Evolutionary conservation across 1,284 basidiomycete genomes (phyloP).

Genomic region (Sutorius eximius): DNA sequence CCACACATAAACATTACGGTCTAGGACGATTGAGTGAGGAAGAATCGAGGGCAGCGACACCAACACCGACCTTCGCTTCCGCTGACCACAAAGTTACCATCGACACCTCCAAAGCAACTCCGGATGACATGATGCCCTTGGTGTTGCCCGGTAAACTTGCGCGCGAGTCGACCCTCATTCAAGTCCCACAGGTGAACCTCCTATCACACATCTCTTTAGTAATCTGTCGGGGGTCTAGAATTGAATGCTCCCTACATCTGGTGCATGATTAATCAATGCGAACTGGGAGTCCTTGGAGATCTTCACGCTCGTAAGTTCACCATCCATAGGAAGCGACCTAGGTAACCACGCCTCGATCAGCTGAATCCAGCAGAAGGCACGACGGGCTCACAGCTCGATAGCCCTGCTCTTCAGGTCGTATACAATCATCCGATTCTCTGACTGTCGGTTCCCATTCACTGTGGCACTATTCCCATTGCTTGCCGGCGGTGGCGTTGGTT

Average conservation of each 20-base stretch:
- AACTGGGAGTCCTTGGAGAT: constrained; percentile 86
- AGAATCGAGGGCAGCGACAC: not conserved
- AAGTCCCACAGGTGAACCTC: constrained; percentile 91
- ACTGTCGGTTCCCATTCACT: constrained; percentile 39
- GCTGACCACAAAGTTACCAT: constrained; percentile 87
- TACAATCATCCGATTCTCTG: constrained; percentile 69
- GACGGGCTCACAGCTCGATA: constrained; percentile 55
- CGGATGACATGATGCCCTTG: constrained; percentile 85
- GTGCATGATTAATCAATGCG: constrained; percentile 84
- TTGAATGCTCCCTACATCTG: constrained; percentile 61
- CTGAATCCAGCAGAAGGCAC: constrained; percentile 13
- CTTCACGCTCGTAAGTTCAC: constrained; percentile 86
- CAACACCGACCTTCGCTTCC: constrained; percentile 84
- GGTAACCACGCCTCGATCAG: constrained; percentile 14
- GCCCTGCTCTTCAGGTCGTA: constrained; percentile 71
- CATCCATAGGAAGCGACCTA: constrained; percentile 68
- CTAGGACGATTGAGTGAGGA: constrained; percentile 41
- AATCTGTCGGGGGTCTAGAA: constrained; percentile 2
- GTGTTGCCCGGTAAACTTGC: constrained; percentile 80
- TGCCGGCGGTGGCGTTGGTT: constrained; percentile 37
- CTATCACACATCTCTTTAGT: constrained; percentile 41
- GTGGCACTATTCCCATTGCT: constrained; percentile 40
- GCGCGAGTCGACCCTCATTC: constrained; percentile 62
- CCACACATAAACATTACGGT: constrained; percentile 94
- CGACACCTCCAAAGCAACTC: constrained; percentile 92